Conservation (phyloP, 805 yeast genomes). For the Starmerella sp. region DNA sequence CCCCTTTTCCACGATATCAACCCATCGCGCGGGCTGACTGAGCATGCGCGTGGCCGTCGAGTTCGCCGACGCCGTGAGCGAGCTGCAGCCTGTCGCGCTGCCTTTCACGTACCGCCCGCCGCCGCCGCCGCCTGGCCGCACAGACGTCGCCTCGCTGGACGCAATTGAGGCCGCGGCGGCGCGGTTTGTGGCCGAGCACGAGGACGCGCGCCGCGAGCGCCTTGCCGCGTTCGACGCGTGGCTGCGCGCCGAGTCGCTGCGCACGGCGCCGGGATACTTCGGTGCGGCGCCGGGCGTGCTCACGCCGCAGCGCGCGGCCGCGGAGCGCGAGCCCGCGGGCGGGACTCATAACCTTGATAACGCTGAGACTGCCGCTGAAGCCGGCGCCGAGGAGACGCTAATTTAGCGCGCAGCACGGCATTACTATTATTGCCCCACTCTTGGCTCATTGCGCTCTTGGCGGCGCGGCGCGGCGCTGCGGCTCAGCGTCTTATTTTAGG, state of each 20-base stretch:
- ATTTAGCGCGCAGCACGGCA: no score
- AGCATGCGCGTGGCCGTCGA: slow-evolving; percentile 4
- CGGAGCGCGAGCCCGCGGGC: not conserved
- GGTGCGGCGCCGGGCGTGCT: slow-evolving; percentile 17
- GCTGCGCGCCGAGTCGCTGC: slow-evolving; percentile 23
- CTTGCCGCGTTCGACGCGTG: slow-evolving; percentile 27
- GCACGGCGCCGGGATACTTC: slow-evolving; percentile 32
- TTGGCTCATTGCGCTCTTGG: no score
- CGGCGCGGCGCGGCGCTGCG: no score
- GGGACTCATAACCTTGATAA: no score
- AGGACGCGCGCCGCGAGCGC: slow-evolving; percentile 24
- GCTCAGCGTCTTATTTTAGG: no score
- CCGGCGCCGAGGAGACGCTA: no score
- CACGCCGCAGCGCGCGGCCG: slow-evolving; percentile 4
- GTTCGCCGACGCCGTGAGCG: not conserved
- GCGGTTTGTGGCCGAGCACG: slow-evolving; percentile 12
- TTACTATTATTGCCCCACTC: no score
- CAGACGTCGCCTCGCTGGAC: not conserved
- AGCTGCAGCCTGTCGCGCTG: slow-evolving; percentile 14
- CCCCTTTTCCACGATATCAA: not conserved
- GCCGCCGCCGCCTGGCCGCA: slow-evolving; percentile 12
- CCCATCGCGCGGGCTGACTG: not conserved
- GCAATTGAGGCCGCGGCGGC: not conserved
- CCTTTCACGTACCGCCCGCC: slow-evolving; percentile 10
- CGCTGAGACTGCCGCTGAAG: no score